Evolutionary conservation across 495 filamentous ascomycete species (phyloP), one percentile per base, ranked within the genome.

Genomic region (Penicillium pancosmium): DNA sequence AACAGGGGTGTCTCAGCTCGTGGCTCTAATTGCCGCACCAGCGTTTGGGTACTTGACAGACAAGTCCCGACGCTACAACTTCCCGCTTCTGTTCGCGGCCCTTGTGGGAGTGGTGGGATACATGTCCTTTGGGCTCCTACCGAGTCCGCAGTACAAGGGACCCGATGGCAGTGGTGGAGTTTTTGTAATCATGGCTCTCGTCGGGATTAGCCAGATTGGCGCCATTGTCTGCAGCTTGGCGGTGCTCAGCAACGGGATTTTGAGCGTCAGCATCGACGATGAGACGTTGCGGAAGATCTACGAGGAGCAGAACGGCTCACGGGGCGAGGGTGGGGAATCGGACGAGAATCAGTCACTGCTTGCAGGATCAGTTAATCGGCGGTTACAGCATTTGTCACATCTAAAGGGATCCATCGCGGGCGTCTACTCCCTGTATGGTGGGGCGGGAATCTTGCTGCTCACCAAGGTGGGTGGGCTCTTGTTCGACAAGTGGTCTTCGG

Each of bases 401-500:
- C 78, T 97, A 23, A 97, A 97, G 75, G 94, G 94, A 1, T 91
- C 88, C 3, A 96, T 98, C 59, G 93, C 94, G 10, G 94, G 94
- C 0, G 87, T 97, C 1, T 98, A 98, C 66, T 92, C 89, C 52
- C 82, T 96, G 56, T 90, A 87, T 54, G 94, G 94, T 12, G 94
- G 93, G n/a, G 87, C 86, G 0, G 94, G 93, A 0, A 98, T 98
- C 33, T 67, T 98, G 50, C 71, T 97, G 2, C 78, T 98, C 25
- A 98, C 94, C 19, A 98, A 98, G 73, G 68, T 92, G 15, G 94
- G 94, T n/a, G 94, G 94, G 0, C 80, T 84, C 23, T 68, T 96
- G 47, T 97, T 96, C 67, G 92, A 97, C 71, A 72, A 60, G 21
- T 67, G 85, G 54, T 84, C 84, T 5, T 78, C 78, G 4, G 88